Percentiles rank a stretch among this genome's conserved stretches.
Conservation (phyloP, 345 rosid genomes). For the Citrus sp. region DNA sequence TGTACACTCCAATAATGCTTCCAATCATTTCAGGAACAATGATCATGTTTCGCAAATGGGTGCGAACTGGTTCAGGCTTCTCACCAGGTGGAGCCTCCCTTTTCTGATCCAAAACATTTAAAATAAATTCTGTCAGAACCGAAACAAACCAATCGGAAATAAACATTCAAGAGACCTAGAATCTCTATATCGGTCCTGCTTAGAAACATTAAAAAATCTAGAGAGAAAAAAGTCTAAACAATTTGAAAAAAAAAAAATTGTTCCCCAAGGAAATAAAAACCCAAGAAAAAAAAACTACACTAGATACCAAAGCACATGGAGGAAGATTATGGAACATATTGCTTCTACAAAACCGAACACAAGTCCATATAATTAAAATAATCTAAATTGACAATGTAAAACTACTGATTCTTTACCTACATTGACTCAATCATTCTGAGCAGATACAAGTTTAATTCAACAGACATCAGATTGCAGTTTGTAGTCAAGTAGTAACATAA, state of each 20-base stretch:
- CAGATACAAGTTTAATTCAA: not conserved
- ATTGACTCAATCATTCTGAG: not conserved
- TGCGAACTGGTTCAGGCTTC: conserved; percentile 93
- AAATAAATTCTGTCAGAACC: too few relatives aligned
- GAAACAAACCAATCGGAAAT: not conserved
- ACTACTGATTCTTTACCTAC: not conserved
- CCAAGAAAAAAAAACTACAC: too few relatives aligned
- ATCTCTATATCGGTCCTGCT: not conserved
- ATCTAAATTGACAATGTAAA: not conserved
- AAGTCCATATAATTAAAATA: not conserved
- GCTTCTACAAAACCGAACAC: not conserved
- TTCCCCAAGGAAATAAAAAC: not conserved
- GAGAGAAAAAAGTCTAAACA: not conserved
- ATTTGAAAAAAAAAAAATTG: not conserved
- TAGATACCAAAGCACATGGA: not conserved
- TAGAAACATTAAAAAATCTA: not conserved
- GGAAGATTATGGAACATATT: not conserved
- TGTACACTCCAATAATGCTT: conserved; percentile 89
- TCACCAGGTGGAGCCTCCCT: conserved; percentile 94
- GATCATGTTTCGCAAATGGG: conserved; percentile 89
- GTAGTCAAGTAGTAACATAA: not conserved
- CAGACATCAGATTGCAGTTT: not conserved
- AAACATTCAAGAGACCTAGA: not conserved
- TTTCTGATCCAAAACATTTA: conserved; percentile 47
- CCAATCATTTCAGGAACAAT: conserved; percentile 98